Base-by-base conservation (phyloP, 1,284 basidiomycete genomes). In the Sporisorium exsertum region DNA sequence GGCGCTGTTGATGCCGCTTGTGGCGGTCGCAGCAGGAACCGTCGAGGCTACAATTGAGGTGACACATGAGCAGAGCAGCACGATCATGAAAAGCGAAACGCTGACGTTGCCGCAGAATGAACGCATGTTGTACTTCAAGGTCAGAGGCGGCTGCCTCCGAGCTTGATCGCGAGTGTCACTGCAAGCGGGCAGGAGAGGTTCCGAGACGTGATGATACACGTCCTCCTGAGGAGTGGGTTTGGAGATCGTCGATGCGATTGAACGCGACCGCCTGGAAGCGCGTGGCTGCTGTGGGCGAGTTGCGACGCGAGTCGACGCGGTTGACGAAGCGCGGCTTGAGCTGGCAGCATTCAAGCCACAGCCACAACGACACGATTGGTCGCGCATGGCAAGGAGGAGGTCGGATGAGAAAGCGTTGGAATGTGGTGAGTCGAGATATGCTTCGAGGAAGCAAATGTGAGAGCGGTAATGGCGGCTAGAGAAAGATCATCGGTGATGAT, bases 291-390 rank as follows among this genome's bases (percentile, higher is more conserved):
- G 27, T 49, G 47, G 27, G 47, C 54, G 54, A 29, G 27, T 4
- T 13, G 20, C 42, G 27, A 57, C 20, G 32, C 43, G 20, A 35
- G 55, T 27, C n/a, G 56, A 58, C 22, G 35, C 24, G 46, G 32
- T 18, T 18, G 5, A 24, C 26, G 45, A 37, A 13, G 47, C 2
- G 3, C 63, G 59, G 35, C 69, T 72, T 5, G 69, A 66, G 60
- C 69, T 63, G 47, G 69, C 62, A 20, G 69, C 64, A 24, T 58
- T 47, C n/a, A 53, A 33, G 24, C 64, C 60, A 49, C 69, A 72
- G 53, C 69, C 69, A 24, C 69, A 72, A 1, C 9, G 47, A 53
- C 69, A 72, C 15, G 22, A 42, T 5, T 33, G 55, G 12, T 72
- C 69, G 42, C 52, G 57, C 67, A 70, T 70, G 32, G 9, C 26